Evolutionary conservation across 768 basidiomycete genomes (phyloP).

Genomic region (Boletus patriciae): DNA sequence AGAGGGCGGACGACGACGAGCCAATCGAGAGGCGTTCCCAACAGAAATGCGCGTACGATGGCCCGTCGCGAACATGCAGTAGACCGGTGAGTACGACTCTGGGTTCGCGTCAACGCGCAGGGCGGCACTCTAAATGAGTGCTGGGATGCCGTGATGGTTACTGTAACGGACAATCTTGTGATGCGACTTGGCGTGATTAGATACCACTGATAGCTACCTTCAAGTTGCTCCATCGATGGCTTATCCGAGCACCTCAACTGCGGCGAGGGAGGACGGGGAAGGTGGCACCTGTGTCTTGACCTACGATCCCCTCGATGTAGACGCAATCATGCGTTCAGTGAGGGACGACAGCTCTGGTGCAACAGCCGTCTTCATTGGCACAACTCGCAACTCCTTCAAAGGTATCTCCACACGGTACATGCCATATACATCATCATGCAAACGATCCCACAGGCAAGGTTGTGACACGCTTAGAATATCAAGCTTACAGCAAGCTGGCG

Average conservation of each 20-base stretch:
- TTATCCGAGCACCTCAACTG: constrained; percentile 27
- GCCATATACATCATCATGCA: constrained; percentile 1
- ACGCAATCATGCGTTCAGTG: constrained; percentile 61
- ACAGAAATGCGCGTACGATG: constrained; percentile 1
- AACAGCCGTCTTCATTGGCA: constrained; percentile 76
- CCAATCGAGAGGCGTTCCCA: constrained; percentile 1
- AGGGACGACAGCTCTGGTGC: constrained; percentile 68
- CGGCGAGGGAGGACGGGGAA: constrained; percentile 27
- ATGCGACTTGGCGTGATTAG: too few species aligned
- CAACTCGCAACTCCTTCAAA: constrained; percentile 83
- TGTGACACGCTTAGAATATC: constrained; percentile 76
- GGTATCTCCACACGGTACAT: constrained; percentile 42
- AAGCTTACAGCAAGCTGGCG: constrained; percentile 79
- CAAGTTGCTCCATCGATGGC: constrained; percentile 17
- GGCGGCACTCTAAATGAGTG: background rate
- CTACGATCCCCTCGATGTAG: constrained; percentile 54
- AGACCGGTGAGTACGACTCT: background rate
- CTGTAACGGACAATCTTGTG: background rate
- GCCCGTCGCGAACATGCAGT: constrained; percentile 18
- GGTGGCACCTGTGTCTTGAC: constrained; percentile 51
- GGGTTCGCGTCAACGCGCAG: too few species aligned
- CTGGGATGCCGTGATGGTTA: background rate
- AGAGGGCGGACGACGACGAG: constrained; percentile 7
- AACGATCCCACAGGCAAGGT: constrained; percentile 50
- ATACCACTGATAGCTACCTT: background rate